Evolutionary conservation across 371 early-diverging fungal species (phyloP).

Genomic region (Syncephalastrum racemosum): DNA sequence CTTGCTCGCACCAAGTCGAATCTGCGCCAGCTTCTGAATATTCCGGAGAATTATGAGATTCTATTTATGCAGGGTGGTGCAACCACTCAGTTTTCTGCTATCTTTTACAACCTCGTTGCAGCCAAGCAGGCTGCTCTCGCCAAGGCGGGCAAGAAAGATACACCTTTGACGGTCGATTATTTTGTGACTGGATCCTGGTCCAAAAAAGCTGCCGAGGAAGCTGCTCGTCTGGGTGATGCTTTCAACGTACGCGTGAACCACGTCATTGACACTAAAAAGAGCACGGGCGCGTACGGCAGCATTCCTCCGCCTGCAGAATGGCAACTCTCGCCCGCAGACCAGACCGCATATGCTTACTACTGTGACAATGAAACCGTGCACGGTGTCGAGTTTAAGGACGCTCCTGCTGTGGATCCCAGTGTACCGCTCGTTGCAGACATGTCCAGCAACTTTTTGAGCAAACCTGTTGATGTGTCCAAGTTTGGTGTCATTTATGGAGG

Average conservation of each 20-base stretch:
- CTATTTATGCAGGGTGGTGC: slow-evolving; percentile 97
- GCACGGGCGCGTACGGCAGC: slow-evolving; percentile 52
- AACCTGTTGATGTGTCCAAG: slow-evolving; percentile 78
- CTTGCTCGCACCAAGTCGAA: slow-evolving; percentile 70
- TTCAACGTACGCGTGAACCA: slow-evolving; percentile 59
- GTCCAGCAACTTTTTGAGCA: slow-evolving; percentile 90
- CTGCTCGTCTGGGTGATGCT: slow-evolving; percentile 63
- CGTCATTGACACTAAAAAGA: slow-evolving; percentile 59
- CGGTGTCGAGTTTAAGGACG: slow-evolving; percentile 83
- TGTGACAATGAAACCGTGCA: slow-evolving; percentile 98
- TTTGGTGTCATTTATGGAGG: slow-evolving; percentile 93
- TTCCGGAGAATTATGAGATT: slow-evolving; percentile 89
- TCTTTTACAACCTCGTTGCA: slow-evolving; percentile 86
- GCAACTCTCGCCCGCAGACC: slow-evolving; percentile 66
- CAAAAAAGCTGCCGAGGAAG: slow-evolving; percentile 85
- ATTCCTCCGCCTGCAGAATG: slow-evolving; percentile 46
- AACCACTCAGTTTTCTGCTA: slow-evolving; percentile 87
- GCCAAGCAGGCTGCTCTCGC: slow-evolving; percentile 56
- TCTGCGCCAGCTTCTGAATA: slow-evolving; percentile 65
- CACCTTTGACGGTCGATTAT: slow-evolving; percentile 74
- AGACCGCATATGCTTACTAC: slow-evolving; percentile 88
- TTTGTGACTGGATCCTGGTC: slow-evolving; percentile 96
- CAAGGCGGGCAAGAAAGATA: slow-evolving; percentile 21
- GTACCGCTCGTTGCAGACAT: slow-evolving; percentile 94
- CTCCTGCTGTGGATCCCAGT: slow-evolving; percentile 57